Evolutionary conservation across 1,284 basidiomycete genomes (phyloP), one percentile per base, ranked within the genome.

Genomic region (Quambalaria eucalypti): DNA sequence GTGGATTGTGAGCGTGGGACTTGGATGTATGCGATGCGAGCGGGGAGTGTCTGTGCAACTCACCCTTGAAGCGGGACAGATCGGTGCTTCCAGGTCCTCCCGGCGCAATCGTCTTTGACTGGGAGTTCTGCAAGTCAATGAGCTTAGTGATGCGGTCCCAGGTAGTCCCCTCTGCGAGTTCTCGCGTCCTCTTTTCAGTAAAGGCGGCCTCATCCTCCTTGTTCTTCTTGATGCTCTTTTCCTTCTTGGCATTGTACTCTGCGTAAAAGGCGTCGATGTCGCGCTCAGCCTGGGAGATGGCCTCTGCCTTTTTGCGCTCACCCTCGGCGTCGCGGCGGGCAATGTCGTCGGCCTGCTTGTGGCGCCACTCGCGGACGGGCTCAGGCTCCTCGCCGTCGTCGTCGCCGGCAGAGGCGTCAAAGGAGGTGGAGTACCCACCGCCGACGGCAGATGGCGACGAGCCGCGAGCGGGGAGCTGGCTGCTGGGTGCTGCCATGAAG

Each of bases 261-360:
- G 90, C 89, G 77, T 98, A 98, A 77, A 97, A 98, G 71, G 87
- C 83, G 78, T 98, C 95, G 64, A 98, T 96, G 28, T 87, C 82
- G 68, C 85, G 84, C 77, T 97, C 91, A 21, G 95, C 95, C 76
- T 86, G 88, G 51, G 83, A 82, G 66, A 91, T 85, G 48, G 86
- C 89, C 71, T 93, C 90, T 66, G 89, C 87, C 66, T 87, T 85
- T 76, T 84, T 86, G 48, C 81, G 81, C 76, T 85, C 85, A 36
- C 87, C 87, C 48, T 82, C 83, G 64, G 88, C 89, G 75, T 83
- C 82, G 84, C 92, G 69, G 82, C 81, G 81, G 71, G 82, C 83
- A 65, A 98, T 93, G 72, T 92, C 90, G 48, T 83, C 86, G 12
- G 83, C 84, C 73, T 97, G 92, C 68, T 83, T 83, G 75, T 85